Conservation (phyloP, 306 rosid genomes). For the Geum urbanum region DNA sequence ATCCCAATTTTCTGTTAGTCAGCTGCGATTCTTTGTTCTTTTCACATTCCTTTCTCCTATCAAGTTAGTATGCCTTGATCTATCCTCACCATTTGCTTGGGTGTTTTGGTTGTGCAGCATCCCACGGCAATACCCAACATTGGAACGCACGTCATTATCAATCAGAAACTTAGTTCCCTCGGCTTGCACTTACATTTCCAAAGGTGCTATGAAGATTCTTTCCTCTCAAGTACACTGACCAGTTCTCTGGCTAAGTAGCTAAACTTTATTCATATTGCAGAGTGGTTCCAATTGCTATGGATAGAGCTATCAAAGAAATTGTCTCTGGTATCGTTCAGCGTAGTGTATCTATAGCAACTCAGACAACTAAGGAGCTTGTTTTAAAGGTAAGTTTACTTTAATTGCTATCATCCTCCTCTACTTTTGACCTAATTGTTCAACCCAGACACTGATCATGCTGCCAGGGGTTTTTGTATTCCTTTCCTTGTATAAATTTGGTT, state of each 20-base stretch:
- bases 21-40: constrained; percentile 35
- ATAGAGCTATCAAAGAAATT: constrained; percentile 89
- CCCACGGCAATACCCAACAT: constrained; percentile 76
- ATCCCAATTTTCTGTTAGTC: constrained; percentile 63
- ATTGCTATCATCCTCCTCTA: neutral
- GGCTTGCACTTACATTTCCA: constrained; percentile 87
- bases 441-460: neutral
- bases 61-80: neutral
- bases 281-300: constrained; percentile 89
- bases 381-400: constrained; percentile 57
- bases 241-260: constrained; percentile 12
- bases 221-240: constrained; percentile 13
- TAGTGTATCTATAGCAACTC: constrained; percentile 95
- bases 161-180: constrained; percentile 60
- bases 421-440: neutral
- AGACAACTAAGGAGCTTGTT: constrained; percentile 97
- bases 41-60: neutral
- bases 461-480: neutral
- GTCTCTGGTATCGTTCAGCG: constrained; percentile 88
- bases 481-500: neutral
- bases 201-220: constrained; percentile 39
- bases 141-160: constrained; percentile 77
- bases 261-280: constrained; percentile 37
- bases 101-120: constrained; percentile 42
- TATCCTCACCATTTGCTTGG: constrained; percentile 11